These are phyloP conservation scores for Fraxinus sp. DNA, from an alignment of 305 asterid genomes.

Conservation along the genomic window DNA sequence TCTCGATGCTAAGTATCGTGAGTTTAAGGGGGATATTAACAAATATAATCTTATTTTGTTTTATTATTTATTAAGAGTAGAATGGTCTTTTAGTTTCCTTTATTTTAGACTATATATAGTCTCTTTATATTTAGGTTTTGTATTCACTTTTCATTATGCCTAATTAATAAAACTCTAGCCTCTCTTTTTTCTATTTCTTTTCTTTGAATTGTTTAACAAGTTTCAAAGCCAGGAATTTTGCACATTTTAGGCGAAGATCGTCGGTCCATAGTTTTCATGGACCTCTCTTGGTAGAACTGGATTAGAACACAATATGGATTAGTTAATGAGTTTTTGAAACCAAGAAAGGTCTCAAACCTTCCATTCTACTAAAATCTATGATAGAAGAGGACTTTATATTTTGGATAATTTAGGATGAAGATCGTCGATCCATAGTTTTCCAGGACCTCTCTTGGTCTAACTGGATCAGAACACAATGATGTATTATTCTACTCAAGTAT, in stretches of 20 bases:
- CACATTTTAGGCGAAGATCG: background rate
- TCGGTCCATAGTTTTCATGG: background rate
- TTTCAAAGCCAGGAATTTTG: background rate
- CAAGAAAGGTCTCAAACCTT: background rate
- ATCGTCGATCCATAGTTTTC: background rate
- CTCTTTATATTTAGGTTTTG: too few relatives aligned
- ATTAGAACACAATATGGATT: background rate
- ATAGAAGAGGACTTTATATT: background rate
- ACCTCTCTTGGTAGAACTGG: background rate
- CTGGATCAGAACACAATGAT: background rate
- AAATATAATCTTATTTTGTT: too few relatives aligned
- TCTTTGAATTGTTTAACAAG: too few relatives aligned
- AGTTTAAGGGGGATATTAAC: too few relatives aligned
- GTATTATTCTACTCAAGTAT: background rate
- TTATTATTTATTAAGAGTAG: too few relatives aligned
- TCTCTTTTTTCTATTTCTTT: too few relatives aligned
- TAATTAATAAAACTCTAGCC: too few relatives aligned
- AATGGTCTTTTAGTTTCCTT: too few relatives aligned
- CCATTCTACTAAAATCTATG: background rate
- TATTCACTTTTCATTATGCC: too few relatives aligned
- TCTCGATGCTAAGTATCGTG: too few relatives aligned
- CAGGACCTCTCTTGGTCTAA: background rate
- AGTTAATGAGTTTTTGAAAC: background rate
- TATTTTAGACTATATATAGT: too few relatives aligned
- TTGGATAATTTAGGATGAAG: background rate